Conservation (phyloP, 352 stramenopile genomes). For the Globisporangium echinulatum region DNA sequence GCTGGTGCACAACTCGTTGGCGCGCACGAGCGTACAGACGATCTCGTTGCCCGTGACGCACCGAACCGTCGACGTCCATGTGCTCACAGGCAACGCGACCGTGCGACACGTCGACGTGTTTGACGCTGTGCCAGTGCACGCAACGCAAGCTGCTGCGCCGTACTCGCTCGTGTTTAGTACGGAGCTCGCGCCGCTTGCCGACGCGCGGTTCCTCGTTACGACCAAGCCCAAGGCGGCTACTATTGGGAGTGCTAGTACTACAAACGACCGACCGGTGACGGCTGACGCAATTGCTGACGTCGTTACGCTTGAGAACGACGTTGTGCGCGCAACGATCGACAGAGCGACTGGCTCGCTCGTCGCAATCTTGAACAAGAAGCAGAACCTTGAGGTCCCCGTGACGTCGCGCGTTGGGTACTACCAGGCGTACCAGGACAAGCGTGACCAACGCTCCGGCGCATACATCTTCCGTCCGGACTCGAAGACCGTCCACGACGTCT, state of each 20-base stretch:
- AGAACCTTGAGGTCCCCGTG: constrained; percentile 51
- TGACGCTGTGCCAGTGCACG: constrained; percentile 44
- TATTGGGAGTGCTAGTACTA: neutral
- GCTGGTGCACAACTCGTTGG: constrained; percentile 62
- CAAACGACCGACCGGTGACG: neutral
- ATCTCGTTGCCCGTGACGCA: constrained; percentile 53
- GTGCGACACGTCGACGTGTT: constrained; percentile 43
- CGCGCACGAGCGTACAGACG: constrained; percentile 48
- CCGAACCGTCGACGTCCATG: constrained; percentile 30
- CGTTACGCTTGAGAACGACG: constrained; percentile 55
- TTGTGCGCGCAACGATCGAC: constrained; percentile 48
- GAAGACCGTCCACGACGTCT: constrained; percentile 47
- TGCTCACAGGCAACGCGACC: constrained; percentile 27
- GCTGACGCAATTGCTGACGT: constrained; percentile 11
- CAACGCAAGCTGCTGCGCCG: constrained; percentile 35
- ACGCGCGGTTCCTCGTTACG: constrained; percentile 45
- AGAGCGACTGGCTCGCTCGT: constrained; percentile 43
- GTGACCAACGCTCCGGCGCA: constrained; percentile 88
- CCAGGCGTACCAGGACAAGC: constrained; percentile 38
- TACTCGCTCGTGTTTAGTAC: constrained; percentile 66
- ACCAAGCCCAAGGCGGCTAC: constrained; percentile 16
- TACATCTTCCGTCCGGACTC: constrained; percentile 95
- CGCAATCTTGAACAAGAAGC: constrained; percentile 67
- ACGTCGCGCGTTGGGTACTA: constrained; percentile 57
- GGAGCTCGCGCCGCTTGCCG: constrained; percentile 47